A percentile compares a stretch with the other conserved stretches of the same genome.
These are phyloP conservation scores for Collybia sordida DNA, from an alignment of 768 basidiomycete species.

Conservation along the genomic window DNA sequence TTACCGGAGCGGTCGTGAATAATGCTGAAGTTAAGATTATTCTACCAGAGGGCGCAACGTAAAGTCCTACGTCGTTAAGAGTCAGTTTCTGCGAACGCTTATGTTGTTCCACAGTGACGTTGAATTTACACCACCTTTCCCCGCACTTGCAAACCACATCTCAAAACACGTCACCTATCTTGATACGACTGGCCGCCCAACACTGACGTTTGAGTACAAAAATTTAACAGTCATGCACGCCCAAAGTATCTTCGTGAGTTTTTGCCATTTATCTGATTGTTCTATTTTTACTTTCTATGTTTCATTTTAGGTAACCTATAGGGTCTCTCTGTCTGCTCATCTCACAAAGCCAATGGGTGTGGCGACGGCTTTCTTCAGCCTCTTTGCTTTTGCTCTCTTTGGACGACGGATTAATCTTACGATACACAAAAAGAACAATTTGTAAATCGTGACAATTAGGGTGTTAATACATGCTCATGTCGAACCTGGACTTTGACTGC, in stretches of 20 bases:
- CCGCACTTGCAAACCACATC: constrained; percentile 56
- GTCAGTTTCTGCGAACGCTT: constrained; percentile 1
- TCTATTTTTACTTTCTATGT: neutral
- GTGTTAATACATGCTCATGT: constrained; percentile 5
- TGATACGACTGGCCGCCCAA: constrained; percentile 87
- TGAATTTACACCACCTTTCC: constrained; percentile 75
- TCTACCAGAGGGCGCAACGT: constrained; percentile 96
- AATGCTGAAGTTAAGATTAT: constrained; percentile 78
- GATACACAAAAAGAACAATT: constrained; percentile 42
- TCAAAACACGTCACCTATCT: constrained; percentile 86
- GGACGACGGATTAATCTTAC: constrained; percentile 47
- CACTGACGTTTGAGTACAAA: constrained; percentile 69
- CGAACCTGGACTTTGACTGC: neutral
- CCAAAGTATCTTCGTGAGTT: constrained; percentile 78
- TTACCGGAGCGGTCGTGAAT: constrained; percentile 80
- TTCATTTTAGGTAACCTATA: constrained; percentile 75
- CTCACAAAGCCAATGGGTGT: constrained; percentile 86
- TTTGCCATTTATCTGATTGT: neutral
- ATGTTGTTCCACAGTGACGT: constrained; percentile 58
- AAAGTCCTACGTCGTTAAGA: constrained; percentile 30
- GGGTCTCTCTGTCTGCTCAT: constrained; percentile 76
- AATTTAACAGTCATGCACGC: constrained; percentile 79
- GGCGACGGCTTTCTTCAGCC: constrained; percentile 60
- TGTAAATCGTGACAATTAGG: constrained; percentile 19
- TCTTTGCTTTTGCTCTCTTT: constrained; percentile 56